Base-by-base conservation (phyloP, 192 early-diverging fungal species). In the Spizellomyces sp. region DNA sequence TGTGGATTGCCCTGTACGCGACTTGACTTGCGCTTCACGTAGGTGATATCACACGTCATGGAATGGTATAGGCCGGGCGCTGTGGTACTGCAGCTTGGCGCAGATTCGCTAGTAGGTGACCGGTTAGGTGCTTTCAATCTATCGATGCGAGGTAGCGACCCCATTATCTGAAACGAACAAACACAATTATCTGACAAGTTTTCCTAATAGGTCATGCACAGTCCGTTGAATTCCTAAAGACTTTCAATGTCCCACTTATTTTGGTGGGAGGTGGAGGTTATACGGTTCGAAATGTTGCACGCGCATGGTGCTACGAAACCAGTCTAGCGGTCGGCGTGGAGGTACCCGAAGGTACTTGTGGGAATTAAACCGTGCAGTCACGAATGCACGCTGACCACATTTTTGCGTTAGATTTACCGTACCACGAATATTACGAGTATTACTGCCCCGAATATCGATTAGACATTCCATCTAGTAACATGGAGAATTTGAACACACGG, bases 241-340 rank as follows among this genome's bases (percentile, higher is more conserved):
- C 83, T 19, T 95, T 98, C 74, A 92, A 93, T 69, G 84, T 99
- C 22, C 97, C 97, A 10, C 81, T 96, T 66, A 80, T 99, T 65
- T 87, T 98, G 19, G 81, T 99, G 42, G 97, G 97, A 56, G 97
- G 97, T 10, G 97, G 97, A 41, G 98, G 98, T 3, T 99, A 99
- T 69, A 96, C 87, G 50, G 88, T 89, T 22, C 62, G 90, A 12
- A 95, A 99, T 80, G 93, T 94, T 5, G 94, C 96, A 9, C 81
- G 95, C 44, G 95, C 95, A 75, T 98, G 96, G 95, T 87, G 93
- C 48, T 95, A 94, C 69, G 91, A 98, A 74, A 98, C 98, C 0
- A 90, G 90, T 5, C 80, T 95, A 41, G 86, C 94, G 6, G 83
- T 94, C 10, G 92, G 89, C 21, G 77, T 87, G 62, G 87, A 91